Base-by-base conservation (phyloP, 108 stramenopile species). In the Cyclotella baltica region DNA sequence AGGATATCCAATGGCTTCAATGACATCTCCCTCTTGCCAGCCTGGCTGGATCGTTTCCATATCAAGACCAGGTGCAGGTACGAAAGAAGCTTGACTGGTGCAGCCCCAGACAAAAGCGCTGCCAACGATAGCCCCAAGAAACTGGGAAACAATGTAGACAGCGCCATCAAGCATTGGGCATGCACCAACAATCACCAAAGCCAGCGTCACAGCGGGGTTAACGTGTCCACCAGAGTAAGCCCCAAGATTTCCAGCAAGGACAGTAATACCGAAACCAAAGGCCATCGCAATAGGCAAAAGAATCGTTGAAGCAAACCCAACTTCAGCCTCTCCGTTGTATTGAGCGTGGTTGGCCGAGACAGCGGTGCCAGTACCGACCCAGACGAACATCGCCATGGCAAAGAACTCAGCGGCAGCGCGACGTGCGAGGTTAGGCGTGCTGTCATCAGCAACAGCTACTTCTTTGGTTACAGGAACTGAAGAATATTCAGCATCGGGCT, bases 141-240 rank as follows among this genome's bases (percentile, higher is more conserved):
- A 81, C 62, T 87, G 87, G 48, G 46, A 53, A 16, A 56, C 20
- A 25, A 62, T 48, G 81, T 84, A 84, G 28, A 50, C 29, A 30
- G 46, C 4, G 37, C 72, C 72, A 34, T 76, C 56, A 30, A 43
- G 34, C 25, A 72, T 33, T 0, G 64, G 50, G 20, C 81, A 65
- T 19, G 81, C 36, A 28, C 87, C 57, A 27, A 37, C 65, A 27
- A 84, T 56, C 34, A 80, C 72, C 55, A 83, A 58, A 38, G 43
- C n/a, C 6, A 85, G 57, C 2, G 79, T 82, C n/a, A 87, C 83
- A 22, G 73, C 79, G 4, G 87, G 87, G 36, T 87, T 87, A 31
- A 84, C 77, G 72, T 87, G 83, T 28, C 87, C 83, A 29, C 86
- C 86, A 28, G 70, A 55, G 50, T 81, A 51, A 50, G 67, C 80